These are phyloP conservation scores for Spathaspora girioi DNA, from an alignment of 805 yeast species.

Conservation along the genomic window DNA sequence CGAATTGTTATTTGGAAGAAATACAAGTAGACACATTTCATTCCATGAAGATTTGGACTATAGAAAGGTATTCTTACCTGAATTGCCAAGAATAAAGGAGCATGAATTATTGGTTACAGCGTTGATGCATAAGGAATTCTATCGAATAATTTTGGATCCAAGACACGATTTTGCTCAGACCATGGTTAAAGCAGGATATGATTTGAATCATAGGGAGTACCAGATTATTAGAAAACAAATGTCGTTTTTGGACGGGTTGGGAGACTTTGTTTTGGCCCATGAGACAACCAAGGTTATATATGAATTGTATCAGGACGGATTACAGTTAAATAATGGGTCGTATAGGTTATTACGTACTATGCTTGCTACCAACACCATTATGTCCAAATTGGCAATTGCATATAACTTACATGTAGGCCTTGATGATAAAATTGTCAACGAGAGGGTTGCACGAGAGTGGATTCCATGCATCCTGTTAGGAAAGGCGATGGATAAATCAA, in stretches of 20 bases:
- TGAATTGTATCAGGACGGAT: slow-evolving; percentile 11
- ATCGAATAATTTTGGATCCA: slow-evolving; percentile 24
- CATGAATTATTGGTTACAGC: slow-evolving; percentile 28
- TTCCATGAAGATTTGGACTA: slow-evolving; percentile 20
- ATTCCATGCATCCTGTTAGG: slow-evolving; percentile 20
- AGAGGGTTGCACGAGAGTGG: slow-evolving; percentile 14
- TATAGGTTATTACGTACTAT: slow-evolving; percentile 24
- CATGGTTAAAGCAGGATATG: slow-evolving; percentile 15
- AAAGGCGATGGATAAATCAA: slow-evolving; percentile 10
- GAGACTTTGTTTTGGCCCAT: slow-evolving; percentile 37
- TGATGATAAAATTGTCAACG: slow-evolving; percentile 23
- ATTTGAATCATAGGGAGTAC: slow-evolving; percentile 16
- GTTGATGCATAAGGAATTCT: slow-evolving; percentile 36
- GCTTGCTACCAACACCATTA: slow-evolving; percentile 35
- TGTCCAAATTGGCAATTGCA: slow-evolving; percentile 31
- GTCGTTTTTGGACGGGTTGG: slow-evolving; percentile 39
- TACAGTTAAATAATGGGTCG: slow-evolving; percentile 4
- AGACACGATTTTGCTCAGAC: slow-evolving; percentile 22
- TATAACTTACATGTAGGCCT: slow-evolving; percentile 33
- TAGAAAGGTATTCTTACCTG: slow-evolving; percentile 26
- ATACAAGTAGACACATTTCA: slow-evolving; percentile 13
- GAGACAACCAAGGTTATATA: slow-evolving; percentile 33
- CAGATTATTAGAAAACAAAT: slow-evolving; percentile 28
- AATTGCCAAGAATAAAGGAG: slow-evolving; percentile 28
- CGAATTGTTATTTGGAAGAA: slow-evolving; percentile 17